phyloP scores from a whole-genome alignment of 495 filamentous ascomycete species.

The Podospora anserina region DNA sequence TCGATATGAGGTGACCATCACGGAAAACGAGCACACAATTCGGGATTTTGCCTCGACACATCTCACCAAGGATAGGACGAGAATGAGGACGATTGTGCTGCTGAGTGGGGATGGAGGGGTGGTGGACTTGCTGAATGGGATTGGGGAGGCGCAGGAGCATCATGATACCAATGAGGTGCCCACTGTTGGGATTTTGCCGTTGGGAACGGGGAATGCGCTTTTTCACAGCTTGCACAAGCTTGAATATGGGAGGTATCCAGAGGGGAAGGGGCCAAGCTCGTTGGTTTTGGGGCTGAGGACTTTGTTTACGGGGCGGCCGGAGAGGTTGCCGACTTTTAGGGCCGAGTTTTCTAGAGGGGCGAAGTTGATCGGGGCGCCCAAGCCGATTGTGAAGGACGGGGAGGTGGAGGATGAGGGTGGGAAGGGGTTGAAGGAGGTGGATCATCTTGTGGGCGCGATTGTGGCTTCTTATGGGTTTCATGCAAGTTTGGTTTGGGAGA shows the following conservation, averaged over 20 bases:
- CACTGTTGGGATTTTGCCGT: constrained; percentile 62
- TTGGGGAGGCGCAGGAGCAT: constrained; percentile 16
- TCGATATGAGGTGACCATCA: constrained; percentile 54
- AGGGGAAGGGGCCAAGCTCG: constrained; percentile 23
- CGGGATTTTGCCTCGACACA: constrained; percentile 52
- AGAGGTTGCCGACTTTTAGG: constrained; percentile 52
- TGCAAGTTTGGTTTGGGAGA: constrained; percentile 80
- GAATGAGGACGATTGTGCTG: constrained; percentile 58
- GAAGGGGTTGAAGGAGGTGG: neutral
- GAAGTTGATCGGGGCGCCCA: constrained; percentile 47
- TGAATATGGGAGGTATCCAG: constrained; percentile 19
- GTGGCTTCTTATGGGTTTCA: constrained; percentile 88
- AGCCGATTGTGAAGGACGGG: constrained; percentile 12
- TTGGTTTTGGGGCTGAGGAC: constrained; percentile 53
- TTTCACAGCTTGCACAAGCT: constrained; percentile 61
- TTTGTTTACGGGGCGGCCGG: constrained; percentile 52
- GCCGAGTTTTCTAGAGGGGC: constrained; percentile 67
- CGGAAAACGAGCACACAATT: constrained; percentile 54
- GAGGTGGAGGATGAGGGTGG: neutral
- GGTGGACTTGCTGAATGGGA: constrained; percentile 70
- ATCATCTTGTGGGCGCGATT: constrained; percentile 66
- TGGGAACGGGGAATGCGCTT: constrained; percentile 88
- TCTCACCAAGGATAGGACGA: constrained; percentile 40
- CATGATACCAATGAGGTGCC: neutral
- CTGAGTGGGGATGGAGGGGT: constrained; percentile 85